Evolutionary conservation across 2,329 filamentous ascomycete species (phyloP).

Genomic region (Graphilbum sp.): DNA sequence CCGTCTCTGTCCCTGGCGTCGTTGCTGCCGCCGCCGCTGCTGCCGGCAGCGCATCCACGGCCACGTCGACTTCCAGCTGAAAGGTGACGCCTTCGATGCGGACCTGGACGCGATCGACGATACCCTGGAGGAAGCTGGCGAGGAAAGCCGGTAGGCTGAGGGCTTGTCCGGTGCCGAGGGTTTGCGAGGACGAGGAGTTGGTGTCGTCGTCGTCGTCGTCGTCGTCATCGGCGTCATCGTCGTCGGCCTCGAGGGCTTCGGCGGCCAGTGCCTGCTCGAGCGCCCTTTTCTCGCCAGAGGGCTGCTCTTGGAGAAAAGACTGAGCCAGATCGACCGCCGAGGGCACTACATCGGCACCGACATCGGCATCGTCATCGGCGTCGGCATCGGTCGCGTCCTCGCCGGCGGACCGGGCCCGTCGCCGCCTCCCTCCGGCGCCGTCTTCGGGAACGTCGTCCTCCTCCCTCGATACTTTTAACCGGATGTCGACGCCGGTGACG

Average conservation of each 20-base stretch:
- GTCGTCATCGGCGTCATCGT: constrained; percentile 9
- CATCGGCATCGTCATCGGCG: too few relatives aligned
- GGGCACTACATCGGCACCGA: constrained; percentile 41
- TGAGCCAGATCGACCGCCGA: constrained; percentile 58
- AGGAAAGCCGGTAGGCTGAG: constrained; percentile 56
- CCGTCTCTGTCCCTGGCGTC: neutral
- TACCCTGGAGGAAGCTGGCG: constrained; percentile 55
- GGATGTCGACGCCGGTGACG: constrained; percentile 63
- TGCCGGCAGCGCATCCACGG: constrained; percentile 21
- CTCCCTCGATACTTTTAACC: constrained; percentile 35
- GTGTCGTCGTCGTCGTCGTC: constrained; percentile 34
- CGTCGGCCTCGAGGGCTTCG: constrained; percentile 24
- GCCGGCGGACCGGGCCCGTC: constrained; percentile 14
- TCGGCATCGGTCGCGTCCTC: constrained; percentile 13
- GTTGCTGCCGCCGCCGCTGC: neutral
- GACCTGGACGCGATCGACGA: constrained; percentile 55
- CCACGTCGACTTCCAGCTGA: constrained; percentile 45
- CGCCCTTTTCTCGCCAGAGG: constrained; percentile 45
- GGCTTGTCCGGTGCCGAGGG: constrained; percentile 51
- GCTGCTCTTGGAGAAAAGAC: constrained; percentile 62
- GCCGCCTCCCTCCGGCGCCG: neutral
- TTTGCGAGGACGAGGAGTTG: constrained; percentile 12
- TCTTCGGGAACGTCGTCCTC: constrained; percentile 14
- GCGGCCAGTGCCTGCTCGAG: constrained; percentile 53
- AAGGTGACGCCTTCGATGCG: constrained; percentile 48